Evolutionary conservation across 805 yeast species (phyloP).

Genomic region (Scheffersomyces amazonensis): DNA sequence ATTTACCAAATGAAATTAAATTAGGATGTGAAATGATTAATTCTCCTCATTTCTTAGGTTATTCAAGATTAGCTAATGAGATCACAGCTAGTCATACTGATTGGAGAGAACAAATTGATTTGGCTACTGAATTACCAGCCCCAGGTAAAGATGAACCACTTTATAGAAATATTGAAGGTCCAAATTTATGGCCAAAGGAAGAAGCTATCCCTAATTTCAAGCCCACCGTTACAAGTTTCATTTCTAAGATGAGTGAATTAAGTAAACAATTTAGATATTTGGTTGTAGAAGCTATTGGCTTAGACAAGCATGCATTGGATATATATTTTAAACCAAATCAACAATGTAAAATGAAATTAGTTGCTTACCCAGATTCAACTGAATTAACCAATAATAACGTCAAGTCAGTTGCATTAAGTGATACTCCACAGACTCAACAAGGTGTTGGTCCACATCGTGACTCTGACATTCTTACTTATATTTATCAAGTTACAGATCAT

Average conservation of each 20-base stretch:
- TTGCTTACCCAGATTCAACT: slow-evolving; percentile 51
- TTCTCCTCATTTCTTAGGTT: slow-evolving; percentile 60
- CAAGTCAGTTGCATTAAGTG: slow-evolving; percentile 22
- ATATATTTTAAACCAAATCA: slow-evolving; percentile 50
- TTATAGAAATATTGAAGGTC: slow-evolving; percentile 54
- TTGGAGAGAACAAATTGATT: slow-evolving; percentile 61
- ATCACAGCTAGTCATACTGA: slow-evolving; percentile 52
- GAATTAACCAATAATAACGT: slow-evolving; percentile 15
- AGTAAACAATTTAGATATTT: slow-evolving; percentile 41
- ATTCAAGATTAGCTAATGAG: slow-evolving; percentile 55
- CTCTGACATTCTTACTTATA: slow-evolving; percentile 58
- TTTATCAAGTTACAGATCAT: slow-evolving; percentile 53
- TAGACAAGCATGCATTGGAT: slow-evolving; percentile 43
- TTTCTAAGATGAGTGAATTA: slow-evolving; percentile 44
- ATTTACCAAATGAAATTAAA: slow-evolving; percentile 45
- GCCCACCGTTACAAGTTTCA: slow-evolving; percentile 38
- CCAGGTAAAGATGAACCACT: slow-evolving; percentile 37
- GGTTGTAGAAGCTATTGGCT: slow-evolving; percentile 55
- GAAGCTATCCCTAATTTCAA: slow-evolving; percentile 41
- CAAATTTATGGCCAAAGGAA: slow-evolving; percentile 52
- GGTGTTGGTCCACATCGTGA: slow-evolving; percentile 71
- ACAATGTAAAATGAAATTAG: slow-evolving; percentile 51
- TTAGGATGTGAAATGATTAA: slow-evolving; percentile 48
- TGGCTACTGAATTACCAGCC: slow-evolving; percentile 50
- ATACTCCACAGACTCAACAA: slow-evolving; percentile 40